A percentile compares a stretch with the other conserved stretches of the same genome.
Conservation (phyloP, 768 basidiomycete species). For the Collybia sordida region DNA sequence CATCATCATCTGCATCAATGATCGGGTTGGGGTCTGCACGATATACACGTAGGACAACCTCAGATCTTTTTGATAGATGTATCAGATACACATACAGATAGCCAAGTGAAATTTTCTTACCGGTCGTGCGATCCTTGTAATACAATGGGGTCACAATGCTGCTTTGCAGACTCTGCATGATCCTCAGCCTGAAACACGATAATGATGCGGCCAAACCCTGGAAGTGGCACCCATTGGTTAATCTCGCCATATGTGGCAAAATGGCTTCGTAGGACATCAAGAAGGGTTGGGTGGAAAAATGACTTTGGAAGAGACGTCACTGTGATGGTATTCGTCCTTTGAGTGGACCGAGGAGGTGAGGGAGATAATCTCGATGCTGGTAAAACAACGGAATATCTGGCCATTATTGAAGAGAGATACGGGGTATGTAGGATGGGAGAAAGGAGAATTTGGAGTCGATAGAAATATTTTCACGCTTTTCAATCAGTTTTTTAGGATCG, state of each 20-base stretch:
- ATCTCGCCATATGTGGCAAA: conserved; percentile 80
- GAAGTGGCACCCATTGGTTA: conserved; percentile 89
- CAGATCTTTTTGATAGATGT: conserved; percentile 32
- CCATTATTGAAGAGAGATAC: conserved; percentile 2
- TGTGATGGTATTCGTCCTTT: conserved; percentile 79
- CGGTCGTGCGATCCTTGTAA: conserved; percentile 50
- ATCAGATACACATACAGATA: conserved; percentile 5
- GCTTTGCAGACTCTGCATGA: conserved; percentile 67
- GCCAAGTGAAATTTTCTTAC: conserved; percentile 36
- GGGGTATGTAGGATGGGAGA: no score
- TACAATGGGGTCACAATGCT: conserved; percentile 60
- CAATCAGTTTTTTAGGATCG: conserved; percentile 4
- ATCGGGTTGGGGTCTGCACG: conserved; percentile 73
- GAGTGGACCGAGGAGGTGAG: conserved; percentile 17
- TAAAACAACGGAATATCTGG: conserved; percentile 11
- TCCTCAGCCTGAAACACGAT: conserved; percentile 71
- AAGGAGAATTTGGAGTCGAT: background rate
- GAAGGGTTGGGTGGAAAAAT: conserved; percentile 74
- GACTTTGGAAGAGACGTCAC: conserved; percentile 73
- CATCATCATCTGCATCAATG: conserved; percentile 27
- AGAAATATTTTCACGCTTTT: background rate
- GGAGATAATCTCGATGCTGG: conserved; percentile 16
- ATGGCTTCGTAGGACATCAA: conserved; percentile 65
- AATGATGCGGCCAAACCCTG: conserved; percentile 78
- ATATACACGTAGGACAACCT: conserved; percentile 63